These are phyloP conservation scores for Ensete glaucum DNA, from an alignment of 176 grass and related monocot species.

Conservation along the genomic window DNA sequence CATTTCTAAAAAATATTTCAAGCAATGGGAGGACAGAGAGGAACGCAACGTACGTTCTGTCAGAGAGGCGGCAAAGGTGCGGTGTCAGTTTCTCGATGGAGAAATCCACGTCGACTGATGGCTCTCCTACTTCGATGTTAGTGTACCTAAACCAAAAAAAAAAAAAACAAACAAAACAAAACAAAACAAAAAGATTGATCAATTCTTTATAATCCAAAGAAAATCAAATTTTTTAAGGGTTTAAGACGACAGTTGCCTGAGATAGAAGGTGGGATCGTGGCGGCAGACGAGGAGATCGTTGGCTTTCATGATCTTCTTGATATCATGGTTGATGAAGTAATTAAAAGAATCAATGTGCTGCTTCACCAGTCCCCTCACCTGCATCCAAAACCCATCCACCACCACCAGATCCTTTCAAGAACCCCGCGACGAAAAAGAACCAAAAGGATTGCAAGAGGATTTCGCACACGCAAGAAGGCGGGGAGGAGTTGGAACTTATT, in stretches of 20 bases:
- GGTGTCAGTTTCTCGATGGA: constrained; percentile 37
- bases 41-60: constrained; percentile 18
- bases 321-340: constrained; percentile 66
- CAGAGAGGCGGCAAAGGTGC: constrained; percentile 84
- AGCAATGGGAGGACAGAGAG: background rate
- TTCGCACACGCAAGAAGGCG: constrained; percentile 70
- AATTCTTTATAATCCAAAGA: background rate
- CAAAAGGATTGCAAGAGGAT: background rate
- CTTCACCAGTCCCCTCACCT: constrained; percentile 85
- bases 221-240: background rate
- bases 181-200: background rate
- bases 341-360: constrained; percentile 90
- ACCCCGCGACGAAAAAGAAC: background rate
- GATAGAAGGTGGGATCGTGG: constrained; percentile 48
- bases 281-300: constrained; percentile 45
- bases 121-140: constrained; percentile 34
- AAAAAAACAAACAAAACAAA: no score
- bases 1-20: background rate
- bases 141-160: constrained; percentile 36
- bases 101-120: constrained; percentile 28
- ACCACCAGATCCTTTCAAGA: background rate
- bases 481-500: constrained; percentile 80
- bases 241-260: constrained; percentile 27
- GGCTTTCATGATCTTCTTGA: constrained; percentile 65
- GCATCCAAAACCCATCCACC: background rate